Evolutionary conservation across 2,329 filamentous ascomycete species (phyloP), one percentile per base, ranked within the genome.

Genomic region (Penicillium sp.): DNA sequence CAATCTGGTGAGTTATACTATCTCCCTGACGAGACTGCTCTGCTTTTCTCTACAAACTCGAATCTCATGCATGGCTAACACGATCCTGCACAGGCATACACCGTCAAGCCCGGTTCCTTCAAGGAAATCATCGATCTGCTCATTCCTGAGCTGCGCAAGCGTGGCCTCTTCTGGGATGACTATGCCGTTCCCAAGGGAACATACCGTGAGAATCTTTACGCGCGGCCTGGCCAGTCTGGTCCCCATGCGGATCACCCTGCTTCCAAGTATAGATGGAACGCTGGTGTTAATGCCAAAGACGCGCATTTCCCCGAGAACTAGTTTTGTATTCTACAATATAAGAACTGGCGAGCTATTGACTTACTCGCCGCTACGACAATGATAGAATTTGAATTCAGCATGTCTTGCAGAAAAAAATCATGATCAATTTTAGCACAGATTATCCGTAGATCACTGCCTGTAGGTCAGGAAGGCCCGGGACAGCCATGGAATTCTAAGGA

Each of bases 101-200:
- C 81, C 0, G 69, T 86, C n/a, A 83, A 84, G 59, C 84, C 84
- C 0, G 78, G 80, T 49, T 83, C 82, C 0, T 88, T 87, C 68
- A 79, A 82, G 50, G 84, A 88, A 55, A 80, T 88, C 11, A 78
- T 82, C 34, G 81, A 87, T 22, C 72, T 84, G 1, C 66, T 88
- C 6, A 63, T 88, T 1, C 85, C 84, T 0, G 85, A 87, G 57
- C 71, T 88, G 14, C 77, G 75, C 25, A 71, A 69, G 10, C 73
- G 84, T 18, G 82, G 82, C 0, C 61, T 70, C 8, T 71, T 71
- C 57, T 68, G 65, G 61, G 63, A 69, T 25, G 70, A 72, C 37
- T 72, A 72, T 46, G 62, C 64, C 1, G 68, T 67, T 0, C 55
- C 56, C 1, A 63, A 64, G 27, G 71, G 69, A 4, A 72, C 72